Evolutionary conservation across 179 eudicot species (phyloP).

Genomic region (Kewa caespitosa): DNA sequence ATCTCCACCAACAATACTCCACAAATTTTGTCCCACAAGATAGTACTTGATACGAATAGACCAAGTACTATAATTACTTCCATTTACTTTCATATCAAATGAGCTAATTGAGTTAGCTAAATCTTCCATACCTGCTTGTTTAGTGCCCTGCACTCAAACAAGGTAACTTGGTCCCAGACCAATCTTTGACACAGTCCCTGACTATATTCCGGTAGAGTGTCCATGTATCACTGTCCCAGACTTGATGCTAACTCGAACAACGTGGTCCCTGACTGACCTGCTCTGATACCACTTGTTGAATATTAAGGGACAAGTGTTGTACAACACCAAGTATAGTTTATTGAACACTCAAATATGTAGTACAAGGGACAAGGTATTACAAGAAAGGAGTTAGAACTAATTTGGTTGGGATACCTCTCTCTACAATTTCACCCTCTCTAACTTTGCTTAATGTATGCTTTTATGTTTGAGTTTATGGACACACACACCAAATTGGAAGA

Average conservation of each 20-base stretch:
- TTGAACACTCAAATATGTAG: neutral
- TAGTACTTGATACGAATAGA: constrained; percentile 22
- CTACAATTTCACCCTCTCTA: neutral
- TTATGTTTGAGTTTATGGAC: neutral
- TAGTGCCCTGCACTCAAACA: neutral
- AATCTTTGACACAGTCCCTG: neutral
- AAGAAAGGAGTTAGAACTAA: neutral
- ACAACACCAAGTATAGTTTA: neutral
- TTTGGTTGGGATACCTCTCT: neutral
- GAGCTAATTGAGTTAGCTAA: neutral
- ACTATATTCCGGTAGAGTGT: neutral
- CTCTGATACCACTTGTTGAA: neutral
- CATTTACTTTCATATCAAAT: no score
- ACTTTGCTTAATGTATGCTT: neutral
- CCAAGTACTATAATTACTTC: constrained; percentile 32
- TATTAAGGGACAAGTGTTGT: neutral
- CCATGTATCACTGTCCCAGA: neutral
- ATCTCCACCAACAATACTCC: constrained; percentile 28
- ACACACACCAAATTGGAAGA: neutral
- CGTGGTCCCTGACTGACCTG: neutral
- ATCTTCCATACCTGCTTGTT: neutral
- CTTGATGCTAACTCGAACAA: neutral
- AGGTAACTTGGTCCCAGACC: neutral
- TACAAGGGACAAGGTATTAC: neutral
- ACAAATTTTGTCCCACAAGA: constrained; percentile 33